Evolutionary conservation across 2,329 filamentous ascomycete genomes (phyloP), one percentile per base, ranked within the genome.

Genomic region (Kalmusia sp.): DNA sequence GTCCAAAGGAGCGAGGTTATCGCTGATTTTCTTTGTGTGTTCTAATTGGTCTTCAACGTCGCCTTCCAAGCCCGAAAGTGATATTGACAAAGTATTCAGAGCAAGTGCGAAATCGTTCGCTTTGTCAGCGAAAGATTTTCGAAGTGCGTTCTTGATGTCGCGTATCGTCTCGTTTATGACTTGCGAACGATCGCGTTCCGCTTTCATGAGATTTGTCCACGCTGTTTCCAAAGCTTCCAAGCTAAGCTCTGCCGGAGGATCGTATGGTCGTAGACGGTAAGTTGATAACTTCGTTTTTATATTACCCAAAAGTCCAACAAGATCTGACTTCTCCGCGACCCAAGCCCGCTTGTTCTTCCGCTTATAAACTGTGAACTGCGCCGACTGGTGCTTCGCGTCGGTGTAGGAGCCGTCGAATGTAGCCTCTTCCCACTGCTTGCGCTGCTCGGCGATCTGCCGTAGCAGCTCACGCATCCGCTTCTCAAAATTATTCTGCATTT

Each of bases 281-380:
- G 95, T 99, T 65, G 91, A 93, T 65, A 99, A 82, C 76, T 99
- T 99, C 1, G 95, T 99, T 81, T 97, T 98, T 82, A 99, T 98
- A 76, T 99, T 99, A 30, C 95, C 95, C 50, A 99, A 80, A 55
- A 99, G 79, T 4, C 93, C 95, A 30, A 93, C 92, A 51, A 99
- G 81, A 70, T 99, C 95, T 53, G 92, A 96, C 82, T 97, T 98
- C 78, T 99, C 95, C 1, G 92, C 95, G 24, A 99, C 95, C 95
- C 95, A 99, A 54, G 91, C 87, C 55, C 95, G 86, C 81, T 99
- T 99, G 77, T 90, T 84, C 48, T 89, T 92, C 66, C 87, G 86
- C 79, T 98, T 99, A 80, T 96, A 97, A n/a, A 82, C 82, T 22
- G 90, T 87, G 75, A 99, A 96, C 52, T 92, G 84, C 25, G 79